Evolutionary conservation across 306 rosid species (phyloP).

Genomic region (Quercus agrifolia): DNA sequence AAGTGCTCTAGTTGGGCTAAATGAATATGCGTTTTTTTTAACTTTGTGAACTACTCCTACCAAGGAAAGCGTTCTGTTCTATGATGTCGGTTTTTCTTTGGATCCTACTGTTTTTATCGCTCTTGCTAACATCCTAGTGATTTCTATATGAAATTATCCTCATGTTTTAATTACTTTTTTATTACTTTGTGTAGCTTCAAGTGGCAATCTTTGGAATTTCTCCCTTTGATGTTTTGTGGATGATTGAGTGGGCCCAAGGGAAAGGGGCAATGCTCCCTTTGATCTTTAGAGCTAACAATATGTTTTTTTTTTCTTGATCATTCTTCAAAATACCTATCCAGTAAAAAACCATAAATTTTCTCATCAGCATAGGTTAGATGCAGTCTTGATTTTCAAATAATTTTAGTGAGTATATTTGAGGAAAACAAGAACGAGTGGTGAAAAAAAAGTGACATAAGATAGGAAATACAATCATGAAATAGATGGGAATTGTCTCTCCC

Average conservation of each 20-base stretch:
- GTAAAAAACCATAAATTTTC: not conserved
- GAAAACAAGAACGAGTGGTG: not conserved
- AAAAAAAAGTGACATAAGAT: not conserved
- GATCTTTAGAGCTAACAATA: not conserved
- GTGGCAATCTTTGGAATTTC: not conserved
- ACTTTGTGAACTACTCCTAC: not conserved
- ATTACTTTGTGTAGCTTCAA: not conserved
- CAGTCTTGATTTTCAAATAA: not conserved
- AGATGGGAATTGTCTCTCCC: not conserved
- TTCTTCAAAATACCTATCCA: not conserved
- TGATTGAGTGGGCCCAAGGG: not conserved
- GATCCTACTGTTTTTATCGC: not conserved
- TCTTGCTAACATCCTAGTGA: too few species aligned
- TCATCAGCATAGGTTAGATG: not conserved
- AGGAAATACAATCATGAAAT: not conserved
- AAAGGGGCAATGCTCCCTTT: not conserved
- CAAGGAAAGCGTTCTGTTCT: not conserved
- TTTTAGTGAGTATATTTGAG: not conserved
- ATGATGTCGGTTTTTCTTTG: not conserved
- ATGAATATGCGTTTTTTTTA: not conserved
- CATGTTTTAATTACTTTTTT: not conserved
- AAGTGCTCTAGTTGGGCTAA: not conserved
- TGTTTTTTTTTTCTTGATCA: not conserved
- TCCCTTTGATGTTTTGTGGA: not conserved
- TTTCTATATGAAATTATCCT: not conserved